Conservation (phyloP, 495 filamentous ascomycete species). For the Aspergillus cristatus region DNA sequence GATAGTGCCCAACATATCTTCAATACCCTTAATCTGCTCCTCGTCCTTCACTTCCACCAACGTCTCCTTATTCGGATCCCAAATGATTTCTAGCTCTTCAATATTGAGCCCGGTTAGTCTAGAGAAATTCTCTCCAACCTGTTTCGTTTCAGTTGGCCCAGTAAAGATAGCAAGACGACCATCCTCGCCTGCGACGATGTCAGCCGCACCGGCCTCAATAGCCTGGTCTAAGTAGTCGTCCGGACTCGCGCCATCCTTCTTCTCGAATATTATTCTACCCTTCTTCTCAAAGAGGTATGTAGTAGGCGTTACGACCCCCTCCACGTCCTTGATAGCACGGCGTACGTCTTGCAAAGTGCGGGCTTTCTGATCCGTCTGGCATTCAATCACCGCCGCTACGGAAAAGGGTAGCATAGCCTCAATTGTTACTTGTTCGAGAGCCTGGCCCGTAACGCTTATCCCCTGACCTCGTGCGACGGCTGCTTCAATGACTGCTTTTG, state of each 20-base stretch:
- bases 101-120: conserved; percentile 52
- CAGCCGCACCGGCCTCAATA: conserved; percentile 77
- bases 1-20: conserved; percentile 32
- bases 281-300: conserved; percentile 77
- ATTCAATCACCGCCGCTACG: conserved; percentile 74
- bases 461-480: conserved; percentile 87
- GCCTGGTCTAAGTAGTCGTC: conserved; percentile 76
- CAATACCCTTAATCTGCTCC: conserved; percentile 42
- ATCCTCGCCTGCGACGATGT: conserved; percentile 63
- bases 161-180: conserved; percentile 67
- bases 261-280: conserved; percentile 61
- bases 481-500: conserved; percentile 72
- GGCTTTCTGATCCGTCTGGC: conserved; percentile 71
- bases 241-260: conserved; percentile 47
- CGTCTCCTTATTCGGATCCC: conserved; percentile 75
- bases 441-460: conserved; percentile 55
- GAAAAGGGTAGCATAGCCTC: conserved; percentile 75
- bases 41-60: conserved; percentile 48
- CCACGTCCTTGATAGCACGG: conserved; percentile 53
- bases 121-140: conserved; percentile 53
- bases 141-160: conserved; percentile 57
- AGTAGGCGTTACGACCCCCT: conserved; percentile 61
- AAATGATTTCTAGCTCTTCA: conserved; percentile 67
- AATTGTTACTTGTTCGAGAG: conserved; percentile 64
- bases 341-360: conserved; percentile 65